Evolutionary conservation across 495 filamentous ascomycete species (phyloP), one percentile per base, ranked within the genome.

Genomic region (Aspergillus kassunensis): DNA sequence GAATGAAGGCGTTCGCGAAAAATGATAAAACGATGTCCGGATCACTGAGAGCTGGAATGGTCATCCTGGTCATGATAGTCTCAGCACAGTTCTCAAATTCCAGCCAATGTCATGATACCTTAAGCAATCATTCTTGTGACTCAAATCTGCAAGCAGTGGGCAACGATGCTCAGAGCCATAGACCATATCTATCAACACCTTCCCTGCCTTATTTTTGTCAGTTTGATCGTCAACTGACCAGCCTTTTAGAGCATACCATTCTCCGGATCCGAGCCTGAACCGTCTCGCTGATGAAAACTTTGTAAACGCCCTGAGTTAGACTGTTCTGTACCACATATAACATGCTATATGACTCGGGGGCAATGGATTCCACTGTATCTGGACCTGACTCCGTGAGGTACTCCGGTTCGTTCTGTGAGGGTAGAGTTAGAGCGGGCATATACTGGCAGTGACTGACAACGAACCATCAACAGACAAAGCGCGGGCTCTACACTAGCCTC

Each of bases 161-260:
- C 51, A 34, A 34, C 42, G 10, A 1, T 42, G 2, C 5, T 49
- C 24, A 19, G 47, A 44, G 16, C 50, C 54, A 8, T 29, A 19
- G 11, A 59, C 11, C 8, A 51, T 27, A 13, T 59, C 56, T 19
- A 49, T n/a, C 3, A 63, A 35, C 23, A 54, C 20, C 34, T 59
- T 63, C 1, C 60, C 60, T 19, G 51, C 49, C 60, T n/a, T 63
- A 23, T 6, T 25, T 13, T 6, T 33, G 27, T 56, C 11, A 62
- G 53, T 25, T 7, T 37, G 19, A 20, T 16, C 15, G 18, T 4
- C 9, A 10, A 21, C 29, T 29, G 1, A 9, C 23, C 12, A 6
- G 10, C 0, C 3, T 16, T 20, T 6, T 30, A 24, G 18, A 18
- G 18, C 39, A 53, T 51, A 63, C 60, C 49, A 52, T 46, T 51